Conservation (phyloP, 139 green algal genomes). For the Chlamydomonas asymmetrica region DNA sequence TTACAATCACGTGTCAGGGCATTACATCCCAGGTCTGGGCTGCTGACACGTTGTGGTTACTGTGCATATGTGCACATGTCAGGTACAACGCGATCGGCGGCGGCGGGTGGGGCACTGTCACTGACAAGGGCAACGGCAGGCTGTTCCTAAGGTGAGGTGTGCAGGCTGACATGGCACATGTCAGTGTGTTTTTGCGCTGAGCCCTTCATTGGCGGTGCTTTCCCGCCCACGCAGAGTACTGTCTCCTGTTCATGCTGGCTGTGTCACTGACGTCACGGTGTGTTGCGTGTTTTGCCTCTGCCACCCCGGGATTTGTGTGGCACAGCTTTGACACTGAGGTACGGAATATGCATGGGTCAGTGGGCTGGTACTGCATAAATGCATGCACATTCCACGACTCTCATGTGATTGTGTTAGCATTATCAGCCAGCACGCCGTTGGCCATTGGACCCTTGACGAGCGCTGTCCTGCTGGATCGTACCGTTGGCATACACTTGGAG, state of each 20-base stretch:
- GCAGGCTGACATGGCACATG: no score
- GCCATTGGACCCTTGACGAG: background rate
- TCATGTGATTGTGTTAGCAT: background rate
- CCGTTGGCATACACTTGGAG: no score
- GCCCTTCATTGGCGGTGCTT: no score
- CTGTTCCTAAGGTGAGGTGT: slow-evolving; percentile 36
- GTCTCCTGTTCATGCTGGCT: background rate
- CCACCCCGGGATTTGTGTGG: background rate
- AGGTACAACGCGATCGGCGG: slow-evolving; percentile 75
- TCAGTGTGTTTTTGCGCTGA: no score
- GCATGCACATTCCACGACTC: background rate
- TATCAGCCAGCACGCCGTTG: background rate
- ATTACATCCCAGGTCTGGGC: background rate
- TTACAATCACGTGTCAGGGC: background rate
- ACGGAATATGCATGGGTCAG: background rate
- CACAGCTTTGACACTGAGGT: background rate
- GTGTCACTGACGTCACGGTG: background rate
- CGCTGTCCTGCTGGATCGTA: background rate
- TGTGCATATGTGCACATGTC: no score
- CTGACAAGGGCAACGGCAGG: slow-evolving; percentile 40
- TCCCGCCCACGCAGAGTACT: no score
- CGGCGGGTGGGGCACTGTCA: slow-evolving; percentile 53
- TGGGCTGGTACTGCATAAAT: background rate
- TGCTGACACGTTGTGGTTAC: slow-evolving; percentile 21
- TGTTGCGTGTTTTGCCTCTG: slow-evolving; percentile 4